Base-by-base conservation (phyloP, 352 stramenopile species). In the Pythium grandisporangium region DNA sequence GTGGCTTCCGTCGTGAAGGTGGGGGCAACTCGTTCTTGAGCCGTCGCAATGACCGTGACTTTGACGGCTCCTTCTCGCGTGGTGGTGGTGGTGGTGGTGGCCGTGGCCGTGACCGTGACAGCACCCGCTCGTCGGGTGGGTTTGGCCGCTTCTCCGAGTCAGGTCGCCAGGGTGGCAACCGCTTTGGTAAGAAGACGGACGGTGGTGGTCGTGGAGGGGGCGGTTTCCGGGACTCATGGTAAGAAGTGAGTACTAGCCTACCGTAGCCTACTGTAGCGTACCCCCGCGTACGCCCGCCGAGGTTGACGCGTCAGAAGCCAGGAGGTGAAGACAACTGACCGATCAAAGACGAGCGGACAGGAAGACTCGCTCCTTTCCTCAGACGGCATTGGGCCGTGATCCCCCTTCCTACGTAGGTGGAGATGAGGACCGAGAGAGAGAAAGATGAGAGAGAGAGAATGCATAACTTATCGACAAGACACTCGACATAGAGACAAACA, bases 1-100 rank as follows among this genome's bases (percentile, higher is more conserved):
- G 46, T 19, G 50, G 55, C 14, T 27, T 37, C 32, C 53, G 51
- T 41, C 55, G 61, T n/a, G 50, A 48, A 16, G 35, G 23, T 21
- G 37, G 44, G 30, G 40, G 48, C 19, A 24, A 55, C 44, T 34
- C 29, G 27, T 30, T 27, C 33, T 30, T 42, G 10, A 37, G 33
- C 25, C n/a, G 34, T 36, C 17, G 40, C 19, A 30, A 35, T 17
- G 21, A 39, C 23, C 54, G 53, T 5, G 55, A 58, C 42, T 72
- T 69, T 40, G 69, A 84, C 46, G 63, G 60, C 38, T 58, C 51
- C 21, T 86, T 84, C 51, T 63, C 54, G 11, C 41, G 47, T 36
- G n/a, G n/a, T n/a, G n/a, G n/a, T n/a, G n/a, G n/a, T n/a, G n/a
- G n/a, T n/a, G n/a, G n/a, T n/a, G n/a, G n/a, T n/a, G 50, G 42